Evolutionary conservation across 768 basidiomycete genomes (phyloP).

Genomic region (Lactifluus rugatus): DNA sequence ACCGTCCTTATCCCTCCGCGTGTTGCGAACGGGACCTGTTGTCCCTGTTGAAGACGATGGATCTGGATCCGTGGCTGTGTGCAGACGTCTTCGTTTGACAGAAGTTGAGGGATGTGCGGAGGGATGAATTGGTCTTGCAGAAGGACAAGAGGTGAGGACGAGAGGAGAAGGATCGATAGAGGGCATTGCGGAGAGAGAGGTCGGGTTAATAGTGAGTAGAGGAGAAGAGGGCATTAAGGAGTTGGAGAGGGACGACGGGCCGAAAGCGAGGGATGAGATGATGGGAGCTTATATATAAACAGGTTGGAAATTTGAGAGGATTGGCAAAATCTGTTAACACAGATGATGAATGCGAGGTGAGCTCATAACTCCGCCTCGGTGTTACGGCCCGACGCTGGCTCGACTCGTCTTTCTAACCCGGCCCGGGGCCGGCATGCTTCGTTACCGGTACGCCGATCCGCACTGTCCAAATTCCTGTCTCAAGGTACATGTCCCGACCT

Average conservation of each 20-base stretch:
- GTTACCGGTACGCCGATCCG: no score
- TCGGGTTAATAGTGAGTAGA: conserved; percentile 7
- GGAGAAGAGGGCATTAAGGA: neutral
- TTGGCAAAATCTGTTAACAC: no score
- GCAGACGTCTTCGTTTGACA: conserved; percentile 37
- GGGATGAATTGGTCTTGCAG: neutral
- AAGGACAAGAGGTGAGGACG: neutral
- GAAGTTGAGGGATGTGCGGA: neutral
- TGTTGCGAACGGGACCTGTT: conserved; percentile 34
- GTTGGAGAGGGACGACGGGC: neutral
- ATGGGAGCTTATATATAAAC: conserved; percentile 1
- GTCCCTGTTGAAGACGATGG: conserved; percentile 38
- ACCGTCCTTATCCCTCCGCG: conserved; percentile 50
- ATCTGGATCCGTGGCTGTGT: conserved; percentile 46
- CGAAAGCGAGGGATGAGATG: neutral
- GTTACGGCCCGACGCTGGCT: neutral
- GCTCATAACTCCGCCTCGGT: conserved; percentile 14
- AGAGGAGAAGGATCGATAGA: neutral
- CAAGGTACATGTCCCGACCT: no score
- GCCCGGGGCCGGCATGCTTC: no score
- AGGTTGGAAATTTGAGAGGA: neutral
- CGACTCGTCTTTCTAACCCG: no score
- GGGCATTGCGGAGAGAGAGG: conserved; percentile 7
- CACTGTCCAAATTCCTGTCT: no score
- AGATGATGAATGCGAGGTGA: conserved; percentile 1